Conservation (phyloP, 352 stramenopile genomes). For the Pythium brassicae region DNA sequence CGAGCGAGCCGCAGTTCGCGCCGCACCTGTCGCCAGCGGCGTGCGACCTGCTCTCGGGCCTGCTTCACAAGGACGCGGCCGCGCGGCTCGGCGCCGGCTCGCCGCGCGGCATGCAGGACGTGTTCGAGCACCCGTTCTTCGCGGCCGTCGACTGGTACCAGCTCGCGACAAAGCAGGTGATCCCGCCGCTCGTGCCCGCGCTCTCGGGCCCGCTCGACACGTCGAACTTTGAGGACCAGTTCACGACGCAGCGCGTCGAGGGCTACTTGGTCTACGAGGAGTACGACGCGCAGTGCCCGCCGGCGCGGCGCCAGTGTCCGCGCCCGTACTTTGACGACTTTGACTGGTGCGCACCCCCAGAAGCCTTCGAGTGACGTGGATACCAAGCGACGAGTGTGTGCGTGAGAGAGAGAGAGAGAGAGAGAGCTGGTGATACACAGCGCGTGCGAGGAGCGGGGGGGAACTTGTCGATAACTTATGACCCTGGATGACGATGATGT, state of each 20-base stretch:
- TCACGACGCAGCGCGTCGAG: conserved; percentile 62
- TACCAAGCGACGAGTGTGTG: no score
- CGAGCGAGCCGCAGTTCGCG: conserved; percentile 90
- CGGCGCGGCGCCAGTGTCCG: conserved; percentile 17
- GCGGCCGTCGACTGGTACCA: conserved; percentile 69
- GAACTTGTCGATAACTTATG: background rate
- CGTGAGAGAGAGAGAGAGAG: background rate
- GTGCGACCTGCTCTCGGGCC: conserved; percentile 45
- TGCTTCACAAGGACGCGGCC: conserved; percentile 58
- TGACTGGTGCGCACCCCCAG: conserved; percentile 63
- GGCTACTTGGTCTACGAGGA: conserved; percentile 60
- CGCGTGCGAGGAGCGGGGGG: background rate
- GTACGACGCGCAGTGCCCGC: conserved; percentile 23
- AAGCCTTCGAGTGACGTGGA: conserved; percentile 35
- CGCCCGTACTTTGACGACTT: conserved; percentile 58
- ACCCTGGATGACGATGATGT: background rate
- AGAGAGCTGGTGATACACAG: conserved; percentile 1
- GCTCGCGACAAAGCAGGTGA: conserved; percentile 67
- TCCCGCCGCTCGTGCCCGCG: conserved; percentile 53
- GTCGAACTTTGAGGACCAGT: conserved; percentile 73
- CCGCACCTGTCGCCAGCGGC: conserved; percentile 75
- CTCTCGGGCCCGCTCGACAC: conserved; percentile 46
- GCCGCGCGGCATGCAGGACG: conserved; percentile 54
- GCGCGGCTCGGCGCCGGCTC: conserved; percentile 50
- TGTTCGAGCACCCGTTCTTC: conserved; percentile 80